A percentile compares a stretch with the other conserved stretches of the same genome.
These are phyloP conservation scores for Pleurotus tuoliensis DNA, from an alignment of 768 basidiomycete species.

Conservation along the genomic window DNA sequence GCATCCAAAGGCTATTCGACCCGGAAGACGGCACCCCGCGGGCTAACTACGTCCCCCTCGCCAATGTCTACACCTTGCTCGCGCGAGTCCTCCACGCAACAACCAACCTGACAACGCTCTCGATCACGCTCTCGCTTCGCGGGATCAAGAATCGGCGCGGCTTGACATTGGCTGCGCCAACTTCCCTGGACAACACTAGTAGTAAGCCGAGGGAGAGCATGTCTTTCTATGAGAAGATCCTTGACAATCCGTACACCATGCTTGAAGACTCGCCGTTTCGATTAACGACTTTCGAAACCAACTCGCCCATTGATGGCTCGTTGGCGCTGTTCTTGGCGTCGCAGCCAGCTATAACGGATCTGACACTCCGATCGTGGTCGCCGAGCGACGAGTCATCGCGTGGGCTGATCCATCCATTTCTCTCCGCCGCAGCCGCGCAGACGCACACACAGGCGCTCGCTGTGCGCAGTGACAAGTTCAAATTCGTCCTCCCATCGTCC, in stretches of 20 bases:
- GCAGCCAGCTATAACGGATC: slow-evolving; percentile 44
- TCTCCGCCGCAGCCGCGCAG: slow-evolving; percentile 18
- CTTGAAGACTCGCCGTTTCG: slow-evolving; percentile 44
- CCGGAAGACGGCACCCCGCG: neutral
- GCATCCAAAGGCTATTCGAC: neutral
- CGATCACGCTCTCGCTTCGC: neutral
- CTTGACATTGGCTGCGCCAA: slow-evolving; percentile 28
- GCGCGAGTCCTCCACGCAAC: neutral
- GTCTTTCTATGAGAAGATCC: slow-evolving; percentile 47
- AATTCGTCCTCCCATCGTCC: slow-evolving; percentile 30
- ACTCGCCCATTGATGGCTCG: slow-evolving; percentile 47
- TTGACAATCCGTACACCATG: slow-evolving; percentile 31
- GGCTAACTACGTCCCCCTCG: neutral
- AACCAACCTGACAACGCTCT: neutral
- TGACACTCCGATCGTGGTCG: slow-evolving; percentile 29
- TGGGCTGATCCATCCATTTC: neutral
- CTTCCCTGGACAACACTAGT: slow-evolving; percentile 43
- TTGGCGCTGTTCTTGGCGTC: slow-evolving; percentile 49
- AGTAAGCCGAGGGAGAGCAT: slow-evolving; percentile 32
- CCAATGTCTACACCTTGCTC: neutral
- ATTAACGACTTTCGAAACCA: slow-evolving; percentile 43
- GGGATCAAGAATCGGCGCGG: neutral
- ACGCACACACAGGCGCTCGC: too few relatives aligned
- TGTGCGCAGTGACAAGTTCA: neutral
- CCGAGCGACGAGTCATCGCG: neutral